Evolutionary conservation across 352 stramenopile species (phyloP), one percentile per base, ranked within the genome.

Genomic region (Phytophthora tentaculata): DNA sequence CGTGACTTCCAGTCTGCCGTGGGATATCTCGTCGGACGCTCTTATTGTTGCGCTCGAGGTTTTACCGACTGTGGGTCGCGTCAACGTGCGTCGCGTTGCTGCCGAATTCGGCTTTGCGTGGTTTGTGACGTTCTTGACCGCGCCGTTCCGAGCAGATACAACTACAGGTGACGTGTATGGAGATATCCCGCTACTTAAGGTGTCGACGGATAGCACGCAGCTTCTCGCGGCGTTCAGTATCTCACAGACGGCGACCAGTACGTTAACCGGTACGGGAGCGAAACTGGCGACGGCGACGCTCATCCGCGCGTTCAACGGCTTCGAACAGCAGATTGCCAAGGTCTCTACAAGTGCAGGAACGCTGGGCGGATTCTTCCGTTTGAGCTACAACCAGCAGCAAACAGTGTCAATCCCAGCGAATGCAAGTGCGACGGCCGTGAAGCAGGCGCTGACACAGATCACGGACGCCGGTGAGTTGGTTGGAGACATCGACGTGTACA

Each of bases 251-350:
- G 71, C 56, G 2, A 58, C 64, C 10, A 86, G 70, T 1, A 73
- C 81, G 1, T 57, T 98, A 17, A 86, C 61, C 13, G 94, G 94
- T 10, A 97, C 87, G 8, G 84, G 81, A 51, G 91, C 85, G 3
- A 81, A 79, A 48, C 49, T 98, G 12, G 76, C 86, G 12, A 81
- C 94, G 17, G 74, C 77, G 6, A 94, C 91, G 2, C 77, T 96
- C 35, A 88, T 98, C 5, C 73, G 90, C 17, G 89, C 84, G 10
- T 97, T 94, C 68, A 93, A 96, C 19, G 96, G 97, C 5, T 98
- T 88, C 56, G 95, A 98, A 32, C 90, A 98, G 65, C 96, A 99
- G 59, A 84, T 82, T 6, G 67, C 98, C 2, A 89, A 75, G 3
- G 75, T 98, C 13, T 78, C 74, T 2, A 86, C 89, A 1, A 87